Base-by-base conservation (phyloP, 345 rosid genomes). In the Populus ilicifolia region DNA sequence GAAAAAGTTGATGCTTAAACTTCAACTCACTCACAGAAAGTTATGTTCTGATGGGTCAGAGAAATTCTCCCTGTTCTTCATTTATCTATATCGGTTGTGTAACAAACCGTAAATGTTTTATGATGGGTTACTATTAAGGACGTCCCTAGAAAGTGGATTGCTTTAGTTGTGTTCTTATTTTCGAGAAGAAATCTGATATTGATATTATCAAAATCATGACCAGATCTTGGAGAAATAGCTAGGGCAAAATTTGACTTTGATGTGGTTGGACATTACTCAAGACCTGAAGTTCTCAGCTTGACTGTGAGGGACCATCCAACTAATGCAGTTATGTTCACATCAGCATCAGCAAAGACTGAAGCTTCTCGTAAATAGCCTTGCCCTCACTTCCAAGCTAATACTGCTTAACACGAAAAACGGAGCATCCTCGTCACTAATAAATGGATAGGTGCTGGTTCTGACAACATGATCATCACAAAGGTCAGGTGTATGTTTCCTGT, bases 181-280 rank as follows among this genome's bases (percentile, higher is more conserved):
- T 69, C 8, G 10, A 59, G 25, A 29, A 38, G 17, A 43, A 50
- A 25, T 63, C 65, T 79, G 74, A 48, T 75, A 75, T 21, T 68
- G 65, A 72, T 44, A 18, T 25, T 39, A 39, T 62, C 14, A 52
- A 33, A 18, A 17, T 46, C 67, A 25, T 68, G 61, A 27, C 68
- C 88, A 93, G 99, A 93, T 88, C 91, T 96, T 63, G 98, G 99
- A 75, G 99, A 96, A 80, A 88, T 95, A 82, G 90, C 91, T 1
- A 74, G 93, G 33, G 98, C 96, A 41, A 96, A 96, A 71, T 93
- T 96, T 56, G 97, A 88, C 81, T 93, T 93, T n/a, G 98, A 93
- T 77, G 98, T 93, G 83, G 96, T 93, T 5, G 97, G 99, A 56
- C 99, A 92, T 77, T 93, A 92, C 84, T 79, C 98, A 39, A 93